Percentiles rank a stretch among this genome's conserved stretches.
Conservation (phyloP, 2,329 filamentous ascomycete genomes). For the Didymella segeticola region DNA sequence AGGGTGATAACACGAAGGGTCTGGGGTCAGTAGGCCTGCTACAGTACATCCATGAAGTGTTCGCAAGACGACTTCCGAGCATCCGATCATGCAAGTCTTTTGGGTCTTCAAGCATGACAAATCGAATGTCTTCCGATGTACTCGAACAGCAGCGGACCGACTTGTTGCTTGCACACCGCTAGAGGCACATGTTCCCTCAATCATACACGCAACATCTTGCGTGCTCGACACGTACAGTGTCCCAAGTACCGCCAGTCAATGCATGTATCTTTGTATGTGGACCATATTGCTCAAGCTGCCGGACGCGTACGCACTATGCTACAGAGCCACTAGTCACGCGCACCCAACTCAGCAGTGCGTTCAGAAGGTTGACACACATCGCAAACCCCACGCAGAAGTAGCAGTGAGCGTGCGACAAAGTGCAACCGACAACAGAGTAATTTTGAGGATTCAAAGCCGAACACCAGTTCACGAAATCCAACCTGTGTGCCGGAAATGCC, state of each 20-base stretch:
- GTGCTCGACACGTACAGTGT: background rate
- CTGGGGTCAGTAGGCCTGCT: background rate
- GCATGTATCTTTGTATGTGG: background rate
- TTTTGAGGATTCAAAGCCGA: background rate
- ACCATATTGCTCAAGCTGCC: background rate
- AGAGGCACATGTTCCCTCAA: too few species aligned
- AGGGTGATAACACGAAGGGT: background rate
- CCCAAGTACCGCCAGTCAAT: background rate
- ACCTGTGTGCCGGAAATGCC: constrained; percentile 10
- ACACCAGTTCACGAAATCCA: constrained; percentile 11
- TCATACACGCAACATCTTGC: background rate
- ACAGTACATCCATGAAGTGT: background rate
- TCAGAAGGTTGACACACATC: background rate
- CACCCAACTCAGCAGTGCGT: background rate
- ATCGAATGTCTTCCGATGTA: background rate
- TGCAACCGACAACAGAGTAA: background rate
- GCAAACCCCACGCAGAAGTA: too few species aligned
- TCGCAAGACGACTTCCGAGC: background rate
- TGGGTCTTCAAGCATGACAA: background rate
- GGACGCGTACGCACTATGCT: constrained; percentile 11
- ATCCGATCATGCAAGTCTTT: background rate
- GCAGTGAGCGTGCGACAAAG: too few species aligned
- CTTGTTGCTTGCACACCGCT: background rate
- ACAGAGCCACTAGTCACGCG: background rate
- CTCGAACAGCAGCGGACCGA: background rate